Base-by-base conservation (phyloP, 2,329 filamentous ascomycete genomes). In the Sordariomycetes sp. region DNA sequence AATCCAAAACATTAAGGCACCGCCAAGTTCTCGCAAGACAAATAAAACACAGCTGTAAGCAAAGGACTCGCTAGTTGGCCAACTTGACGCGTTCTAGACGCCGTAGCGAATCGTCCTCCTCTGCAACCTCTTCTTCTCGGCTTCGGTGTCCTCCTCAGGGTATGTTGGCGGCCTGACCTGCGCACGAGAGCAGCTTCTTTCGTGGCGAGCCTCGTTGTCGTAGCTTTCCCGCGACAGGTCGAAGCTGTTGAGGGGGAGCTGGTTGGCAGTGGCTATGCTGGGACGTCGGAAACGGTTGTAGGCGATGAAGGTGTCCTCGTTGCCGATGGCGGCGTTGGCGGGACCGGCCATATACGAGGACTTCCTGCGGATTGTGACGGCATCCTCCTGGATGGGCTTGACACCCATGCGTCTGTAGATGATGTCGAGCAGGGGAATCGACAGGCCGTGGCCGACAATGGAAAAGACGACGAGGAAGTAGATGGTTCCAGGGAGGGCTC, bases 251-350 rank as follows among this genome's bases (percentile, higher is more conserved):
- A 34, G 21, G 3, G 33, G 33, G 23, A 34, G 17, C 5, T 25
- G 11, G 11, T 25, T 10, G 10, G 23, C 11, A 10, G 23, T 28
- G 17, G 23, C 14, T 25, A 34, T 30, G 20, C 17, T 31, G 14
- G 62, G 60, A 7, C 61, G 49, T 11, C 57, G 65, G 50, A 70
- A 70, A 30, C 66, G 61, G 43, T 70, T 69, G 44, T 65, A 67
- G 1, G 62, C 61, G 23, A 67, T 57, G 33, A 68, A 66, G 7
- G 51, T 59, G 4, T 58, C 46, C 6, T 65, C 58, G 51, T 50
- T 6, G 10, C 55, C 49, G 1, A 59, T 46, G 14, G 63, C 64
- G 18, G 34, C 34, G 38, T 66, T 65, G n/a, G 50, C 44, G 0
- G 64, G 61, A 6, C 55, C 47, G 1, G 56, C 53, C 5, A 35